phyloP scores from a whole-genome alignment of 768 basidiomycete species.

The Collybia nuda region DNA sequence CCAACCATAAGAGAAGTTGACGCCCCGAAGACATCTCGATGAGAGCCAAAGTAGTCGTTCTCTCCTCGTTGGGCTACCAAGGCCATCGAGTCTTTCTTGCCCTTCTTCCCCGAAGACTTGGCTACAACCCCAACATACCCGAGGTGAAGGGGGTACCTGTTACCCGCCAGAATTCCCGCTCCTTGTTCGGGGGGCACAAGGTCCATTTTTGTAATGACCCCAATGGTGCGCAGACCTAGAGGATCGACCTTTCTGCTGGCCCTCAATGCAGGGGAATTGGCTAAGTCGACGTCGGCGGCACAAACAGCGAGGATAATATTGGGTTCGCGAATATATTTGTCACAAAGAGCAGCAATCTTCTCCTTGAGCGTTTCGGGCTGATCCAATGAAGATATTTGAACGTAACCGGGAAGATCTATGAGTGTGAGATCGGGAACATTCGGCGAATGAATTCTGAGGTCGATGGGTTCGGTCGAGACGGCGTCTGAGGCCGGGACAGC shows the following conservation, averaged over 20 bases:
- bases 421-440: constrained; percentile 96
- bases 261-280: constrained; percentile 93
- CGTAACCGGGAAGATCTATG: constrained; percentile 96
- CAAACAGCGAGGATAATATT: constrained; percentile 99
- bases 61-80: constrained; percentile 57
- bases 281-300: constrained; percentile 97
- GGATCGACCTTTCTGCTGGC: constrained; percentile 95
- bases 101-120: constrained; percentile 65
- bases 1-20: constrained; percentile 81
- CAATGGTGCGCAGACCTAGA: constrained; percentile 91
- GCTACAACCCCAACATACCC: constrained; percentile 97
- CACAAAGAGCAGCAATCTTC: constrained; percentile 87
- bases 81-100: constrained; percentile 47
- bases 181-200: constrained; percentile 86
- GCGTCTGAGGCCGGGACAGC: constrained; percentile 89
- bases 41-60: constrained; percentile 63
- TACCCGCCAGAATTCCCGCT: constrained; percentile 76
- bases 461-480: constrained; percentile 93
- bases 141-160: constrained; percentile 94
- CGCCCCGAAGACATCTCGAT: constrained; percentile 61
- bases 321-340: constrained; percentile 98
- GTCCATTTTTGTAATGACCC: constrained; percentile 99
- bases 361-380: constrained; percentile 94
- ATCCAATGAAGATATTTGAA: constrained; percentile 92
- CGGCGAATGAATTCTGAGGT: constrained; percentile 94